A percentile compares a stretch with the other conserved stretches of the same genome.
phyloP scores from a whole-genome alignment of 352 stramenopile genomes.

The Aphanomyces invadans region DNA sequence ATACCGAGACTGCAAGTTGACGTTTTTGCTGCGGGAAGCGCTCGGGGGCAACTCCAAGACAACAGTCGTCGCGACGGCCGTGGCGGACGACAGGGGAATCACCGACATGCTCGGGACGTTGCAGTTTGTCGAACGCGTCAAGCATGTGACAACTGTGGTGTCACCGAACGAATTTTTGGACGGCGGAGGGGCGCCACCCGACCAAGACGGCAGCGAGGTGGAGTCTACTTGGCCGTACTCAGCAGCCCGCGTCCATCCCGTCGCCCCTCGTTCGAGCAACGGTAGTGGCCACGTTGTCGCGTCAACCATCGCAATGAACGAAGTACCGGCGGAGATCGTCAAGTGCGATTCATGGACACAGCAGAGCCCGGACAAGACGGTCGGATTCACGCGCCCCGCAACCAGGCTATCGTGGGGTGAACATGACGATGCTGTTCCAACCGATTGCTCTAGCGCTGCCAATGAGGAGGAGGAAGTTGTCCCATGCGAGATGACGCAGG shows the following conservation, averaged over 20 bases:
- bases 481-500: too few relatives aligned
- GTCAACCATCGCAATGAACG: too few relatives aligned
- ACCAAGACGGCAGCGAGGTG: neutral
- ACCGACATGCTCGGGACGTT: slow-evolving; percentile 79
- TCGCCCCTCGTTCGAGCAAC: too few relatives aligned
- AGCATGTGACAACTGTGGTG: slow-evolving; percentile 44
- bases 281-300: too few relatives aligned
- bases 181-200: neutral
- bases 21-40: slow-evolving; percentile 68
- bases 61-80: slow-evolving; percentile 73
- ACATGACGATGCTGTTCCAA: too few relatives aligned
- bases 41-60: slow-evolving; percentile 80
- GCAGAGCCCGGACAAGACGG: too few relatives aligned
- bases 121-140: slow-evolving; percentile 81
- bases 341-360: too few relatives aligned
- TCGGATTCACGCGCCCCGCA: too few relatives aligned
- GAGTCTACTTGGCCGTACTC: neutral
- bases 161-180: neutral
- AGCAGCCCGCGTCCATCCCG: neutral
- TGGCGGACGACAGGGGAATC: slow-evolving; percentile 75
- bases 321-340: too few relatives aligned
- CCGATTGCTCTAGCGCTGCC: too few relatives aligned
- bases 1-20: slow-evolving; percentile 84
- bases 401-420: too few relatives aligned
- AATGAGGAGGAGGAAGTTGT: too few relatives aligned